Base-by-base conservation (phyloP, 768 basidiomycete species). In the Lyophyllum semitale region DNA sequence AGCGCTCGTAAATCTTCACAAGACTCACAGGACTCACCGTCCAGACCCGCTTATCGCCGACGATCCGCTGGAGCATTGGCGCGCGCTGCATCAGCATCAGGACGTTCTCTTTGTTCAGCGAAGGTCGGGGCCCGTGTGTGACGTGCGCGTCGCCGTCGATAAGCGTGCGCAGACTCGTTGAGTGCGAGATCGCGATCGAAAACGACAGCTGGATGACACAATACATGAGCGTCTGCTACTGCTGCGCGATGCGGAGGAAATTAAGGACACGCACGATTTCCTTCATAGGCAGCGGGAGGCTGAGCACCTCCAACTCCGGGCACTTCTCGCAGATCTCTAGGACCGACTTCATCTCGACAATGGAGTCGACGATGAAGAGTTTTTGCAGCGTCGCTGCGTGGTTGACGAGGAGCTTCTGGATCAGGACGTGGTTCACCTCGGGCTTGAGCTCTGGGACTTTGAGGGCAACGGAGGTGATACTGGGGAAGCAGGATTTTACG, bases 1-100 rank as follows among this genome's bases (percentile, higher is more conserved):
- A 18, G 35, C 22, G 38, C 8, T 18, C 33, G 48, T 35, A n/a
- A 7, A 17, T 29, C 12, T 12, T 29, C 12, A 22, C 7, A 29
- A 27, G n/a, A 9, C 4, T 20, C 23, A 51, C n/a, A 38, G 27
- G 33, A 73, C 81, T 51, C 58, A 84, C 85, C 59, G 71, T 80
- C 84, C 85, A 87, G 11, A 80, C 63, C 35, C 83, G 72, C 17
- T 75, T 74, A 54, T 77, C 78, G 18, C 76, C 78, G 12, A 84
- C 70, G 40, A 87, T 70, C 51, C 72, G 79, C 41, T 66, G 69
- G 42, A 88, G 66, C 20, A 60, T 71, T 2, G 68, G 71, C 22
- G 77, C 73, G 3, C 61, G 57, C 27, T 63, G 61, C 70, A 82
- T 78, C 67, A 87, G 69, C 33, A 69, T 50, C 9, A 65, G 66